Evolutionary conservation across 2,329 filamentous ascomycete genomes (phyloP), one percentile per base, ranked within the genome.

Genomic region (Xylariaceae sp.): DNA sequence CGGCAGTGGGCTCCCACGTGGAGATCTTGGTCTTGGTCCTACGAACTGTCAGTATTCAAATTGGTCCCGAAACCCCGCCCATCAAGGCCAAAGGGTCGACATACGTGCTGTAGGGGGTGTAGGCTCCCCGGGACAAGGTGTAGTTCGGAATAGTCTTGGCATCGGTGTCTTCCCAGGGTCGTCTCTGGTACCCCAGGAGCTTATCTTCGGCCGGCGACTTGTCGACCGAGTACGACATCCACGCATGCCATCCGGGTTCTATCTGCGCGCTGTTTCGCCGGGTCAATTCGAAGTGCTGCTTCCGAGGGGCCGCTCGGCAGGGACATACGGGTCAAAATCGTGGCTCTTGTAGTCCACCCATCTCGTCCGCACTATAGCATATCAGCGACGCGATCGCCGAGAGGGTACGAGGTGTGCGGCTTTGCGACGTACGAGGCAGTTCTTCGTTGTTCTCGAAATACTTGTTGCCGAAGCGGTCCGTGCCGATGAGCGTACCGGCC

Each of bases 311-410:
- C 16, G 12, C 11, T 21, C 11, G 26, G n/a, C n/a, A n/a, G n/a
- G 9, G 26, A 53, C 76, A 50, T 69, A 83, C 75, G 84, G 70
- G 52, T 92, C 84, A 57, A 72, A 84, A 61, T 96, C 87, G 52
- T 85, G 72, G 61, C 84, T 74, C 67, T 87, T 90, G 72, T 93
- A 98, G 64, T 96, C 89, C 45, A 98, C 85, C 92, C 93, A 98
- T 71, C 89, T 79, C 50, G 88, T 95, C 55, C 90, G 83, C 53
- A 95, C 88, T 92, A 51, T 35, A 31, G 14, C 11, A 14, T 3
- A 29, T 51, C 31, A 51, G 40, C 19, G 22, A 17, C 23, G 33
- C 19, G 10, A 4, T 13, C 8, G 15, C 8, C 19, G 19, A 25
- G 19, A n/a, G n/a, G 7, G 5, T 6, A 7, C 13, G 8, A 8